These are phyloP conservation scores for Fusarium palustre DNA, from an alignment of 2,329 filamentous ascomycete species.

Conservation along the genomic window DNA sequence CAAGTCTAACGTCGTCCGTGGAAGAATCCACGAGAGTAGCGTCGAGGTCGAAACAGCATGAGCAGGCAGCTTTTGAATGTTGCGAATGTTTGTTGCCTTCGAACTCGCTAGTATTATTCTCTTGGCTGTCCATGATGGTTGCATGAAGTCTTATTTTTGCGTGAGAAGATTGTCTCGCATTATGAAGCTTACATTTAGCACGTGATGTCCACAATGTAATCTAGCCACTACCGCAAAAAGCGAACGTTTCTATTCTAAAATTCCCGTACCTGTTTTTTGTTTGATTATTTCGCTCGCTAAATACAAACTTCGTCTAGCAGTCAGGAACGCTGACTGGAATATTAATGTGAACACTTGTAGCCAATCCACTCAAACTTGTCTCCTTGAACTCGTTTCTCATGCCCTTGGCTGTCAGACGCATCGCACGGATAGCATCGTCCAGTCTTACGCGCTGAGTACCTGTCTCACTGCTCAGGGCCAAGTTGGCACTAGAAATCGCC, in stretches of 20 bases:
- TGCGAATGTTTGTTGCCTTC: too few relatives aligned
- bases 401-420: constrained; percentile 62
- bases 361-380: constrained; percentile 62
- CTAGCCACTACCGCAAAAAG: neutral
- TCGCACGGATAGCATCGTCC: constrained; percentile 63
- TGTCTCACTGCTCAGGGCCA: constrained; percentile 59
- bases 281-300: constrained; percentile 12
- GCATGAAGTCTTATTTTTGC: neutral
- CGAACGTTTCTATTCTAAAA: constrained; percentile 17
- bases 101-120: neutral
- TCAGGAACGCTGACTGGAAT: constrained; percentile 66
- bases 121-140: neutral
- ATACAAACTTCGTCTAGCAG: constrained; percentile 50
- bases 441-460: constrained; percentile 62
- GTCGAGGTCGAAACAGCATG: constrained; percentile 27
- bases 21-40: neutral
- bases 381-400: constrained; percentile 67
- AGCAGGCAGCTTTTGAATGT: neutral
- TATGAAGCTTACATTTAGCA: constrained; percentile 1
- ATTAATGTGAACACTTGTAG: constrained; percentile 62
- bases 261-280: constrained; percentile 6
- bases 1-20: constrained; percentile 4
- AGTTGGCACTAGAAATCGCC: constrained; percentile 63
- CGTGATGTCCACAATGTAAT: constrained; percentile 23
- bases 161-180: neutral